Percentiles rank a stretch among this genome's conserved stretches.
Evolutionary conservation across 306 rosid species (phyloP).

Genomic region (Vicia faba): DNA sequence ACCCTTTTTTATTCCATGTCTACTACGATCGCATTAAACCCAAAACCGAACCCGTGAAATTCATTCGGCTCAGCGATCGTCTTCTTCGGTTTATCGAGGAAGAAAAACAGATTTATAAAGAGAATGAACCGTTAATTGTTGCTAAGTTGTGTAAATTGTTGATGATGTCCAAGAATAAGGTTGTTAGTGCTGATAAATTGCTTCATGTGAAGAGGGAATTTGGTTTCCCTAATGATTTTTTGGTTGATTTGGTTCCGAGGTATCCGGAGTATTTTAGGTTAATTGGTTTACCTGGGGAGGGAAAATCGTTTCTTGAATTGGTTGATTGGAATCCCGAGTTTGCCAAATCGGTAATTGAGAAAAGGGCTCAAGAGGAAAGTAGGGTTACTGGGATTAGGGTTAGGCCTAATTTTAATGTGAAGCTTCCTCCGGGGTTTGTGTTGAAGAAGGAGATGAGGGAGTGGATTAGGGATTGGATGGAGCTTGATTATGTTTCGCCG

Average conservation of each 20-base stretch:
- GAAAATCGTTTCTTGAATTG: conserved; percentile 67
- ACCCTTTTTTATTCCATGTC: conserved; percentile 69
- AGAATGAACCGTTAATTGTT: conserved; percentile 60
- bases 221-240: conserved; percentile 82
- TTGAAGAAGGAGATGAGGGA: conserved; percentile 89
- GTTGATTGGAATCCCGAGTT: conserved; percentile 68
- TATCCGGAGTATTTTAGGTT: conserved; percentile 73
- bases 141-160: conserved; percentile 74
- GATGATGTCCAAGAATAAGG: conserved; percentile 74
- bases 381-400: conserved; percentile 59
- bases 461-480: conserved; percentile 94
- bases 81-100: conserved; percentile 57
- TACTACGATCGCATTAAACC: conserved; percentile 75
- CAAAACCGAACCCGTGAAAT: conserved; percentile 60
- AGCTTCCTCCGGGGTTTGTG: conserved; percentile 71
- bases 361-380: conserved; percentile 73
- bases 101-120: conserved; percentile 47
- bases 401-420: conserved; percentile 69
- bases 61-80: conserved; percentile 52
- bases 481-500: conserved; percentile 75
- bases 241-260: conserved; percentile 77
- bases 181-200: conserved; percentile 77
- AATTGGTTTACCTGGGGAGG: conserved; percentile 67
- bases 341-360: conserved; percentile 78
- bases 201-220: conserved; percentile 84